A percentile compares a stretch with the other conserved stretches of the same genome.
Conservation (phyloP, 805 yeast genomes). For the Hanseniaspora valbyensis region DNA sequence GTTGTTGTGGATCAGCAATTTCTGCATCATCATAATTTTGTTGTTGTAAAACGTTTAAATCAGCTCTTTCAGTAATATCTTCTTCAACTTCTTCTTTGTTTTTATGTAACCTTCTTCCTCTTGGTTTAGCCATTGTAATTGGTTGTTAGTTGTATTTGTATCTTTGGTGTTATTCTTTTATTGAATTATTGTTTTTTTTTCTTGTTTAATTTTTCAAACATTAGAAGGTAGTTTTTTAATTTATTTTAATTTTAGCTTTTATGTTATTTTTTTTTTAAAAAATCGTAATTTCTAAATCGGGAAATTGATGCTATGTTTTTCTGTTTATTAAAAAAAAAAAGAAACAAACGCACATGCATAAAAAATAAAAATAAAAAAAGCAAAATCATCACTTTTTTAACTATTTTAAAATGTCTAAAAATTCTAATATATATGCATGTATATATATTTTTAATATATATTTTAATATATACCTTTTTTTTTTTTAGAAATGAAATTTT, state of each 20-base stretch:
- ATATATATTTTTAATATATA: too few species aligned
- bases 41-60: slow-evolving; percentile 19
- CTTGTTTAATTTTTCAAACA: neutral
- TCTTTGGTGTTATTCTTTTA: neutral
- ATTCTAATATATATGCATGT: too few species aligned
- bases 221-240: too few species aligned
- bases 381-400: too few species aligned
- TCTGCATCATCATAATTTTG: slow-evolving; percentile 19
- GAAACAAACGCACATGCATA: too few species aligned
- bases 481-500: neutral
- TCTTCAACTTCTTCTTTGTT: slow-evolving; percentile 23
- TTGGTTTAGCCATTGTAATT: slow-evolving; percentile 29
- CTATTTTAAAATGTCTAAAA: too few species aligned
- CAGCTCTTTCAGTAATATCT: slow-evolving; percentile 16
- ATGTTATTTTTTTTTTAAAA: too few species aligned
- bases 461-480: neutral
- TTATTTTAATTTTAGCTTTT: too few species aligned
- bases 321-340: too few species aligned
- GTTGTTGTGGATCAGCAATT: slow-evolving; percentile 16
- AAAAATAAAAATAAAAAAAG: too few species aligned
- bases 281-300: too few species aligned
- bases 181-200: neutral
- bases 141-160: neutral
- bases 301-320: too few species aligned
- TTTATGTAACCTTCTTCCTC: slow-evolving; percentile 35